Evolutionary conservation across 352 stramenopile species (phyloP).

Genomic region (Phytopythium mirpurense): DNA sequence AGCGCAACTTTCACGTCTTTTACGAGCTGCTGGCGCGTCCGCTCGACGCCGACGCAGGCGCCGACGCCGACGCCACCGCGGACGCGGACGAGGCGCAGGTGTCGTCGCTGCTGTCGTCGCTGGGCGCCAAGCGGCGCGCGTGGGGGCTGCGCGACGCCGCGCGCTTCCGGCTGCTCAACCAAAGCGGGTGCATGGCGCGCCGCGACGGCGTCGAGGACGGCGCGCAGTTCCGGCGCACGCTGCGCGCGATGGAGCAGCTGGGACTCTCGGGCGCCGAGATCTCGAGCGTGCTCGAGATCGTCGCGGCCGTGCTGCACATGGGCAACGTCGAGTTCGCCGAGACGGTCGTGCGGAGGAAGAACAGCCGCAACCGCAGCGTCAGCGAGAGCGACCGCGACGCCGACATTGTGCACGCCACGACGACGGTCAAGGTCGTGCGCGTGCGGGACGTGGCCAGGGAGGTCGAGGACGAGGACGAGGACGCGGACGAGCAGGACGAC

Average conservation of each 20-base stretch:
- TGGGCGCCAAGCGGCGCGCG: constrained; percentile 16
- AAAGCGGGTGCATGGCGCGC: constrained; percentile 61
- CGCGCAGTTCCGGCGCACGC: constrained; percentile 54
- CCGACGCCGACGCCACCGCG: constrained; percentile 4
- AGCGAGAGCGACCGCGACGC: constrained; percentile 8
- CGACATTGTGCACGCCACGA: constrained; percentile 1
- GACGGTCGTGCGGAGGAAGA: constrained; percentile 1
- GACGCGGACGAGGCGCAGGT: constrained; percentile 8
- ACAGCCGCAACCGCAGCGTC: background rate
- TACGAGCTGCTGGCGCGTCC: constrained; percentile 63
- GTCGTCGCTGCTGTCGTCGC: constrained; percentile 8
- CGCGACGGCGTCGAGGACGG: constrained; percentile 66
- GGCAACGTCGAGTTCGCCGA: constrained; percentile 76
- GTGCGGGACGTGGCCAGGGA: background rate
- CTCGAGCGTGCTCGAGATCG: constrained; percentile 57
- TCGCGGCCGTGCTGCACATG: constrained; percentile 84
- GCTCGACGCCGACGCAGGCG: background rate
- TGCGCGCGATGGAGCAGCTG: constrained; percentile 72
- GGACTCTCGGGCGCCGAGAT: constrained; percentile 60
- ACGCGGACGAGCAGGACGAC: background rate
- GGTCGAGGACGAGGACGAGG: constrained; percentile 1
- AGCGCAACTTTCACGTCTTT: constrained; percentile 89
- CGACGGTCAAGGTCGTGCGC: constrained; percentile 4
- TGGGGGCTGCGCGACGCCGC: constrained; percentile 32
- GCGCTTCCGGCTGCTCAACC: constrained; percentile 63